Percentiles rank a stretch among this genome's conserved stretches.
Evolutionary conservation across 768 basidiomycete species (phyloP).

Genomic region (Multifurca ochricompacta): DNA sequence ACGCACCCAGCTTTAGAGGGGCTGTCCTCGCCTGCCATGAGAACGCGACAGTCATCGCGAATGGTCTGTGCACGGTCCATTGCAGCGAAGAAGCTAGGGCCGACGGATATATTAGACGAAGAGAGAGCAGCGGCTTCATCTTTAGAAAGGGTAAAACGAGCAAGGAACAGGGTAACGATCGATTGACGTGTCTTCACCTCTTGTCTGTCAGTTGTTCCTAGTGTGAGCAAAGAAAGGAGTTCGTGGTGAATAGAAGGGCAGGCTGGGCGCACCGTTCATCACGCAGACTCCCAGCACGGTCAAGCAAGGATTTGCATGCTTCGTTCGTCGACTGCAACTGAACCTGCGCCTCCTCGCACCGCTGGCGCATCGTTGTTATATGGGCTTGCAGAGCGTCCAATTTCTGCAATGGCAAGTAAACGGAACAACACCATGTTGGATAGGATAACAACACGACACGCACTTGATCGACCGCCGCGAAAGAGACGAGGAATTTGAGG

Average conservation of each 20-base stretch:
- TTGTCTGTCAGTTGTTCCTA: conserved; percentile 37
- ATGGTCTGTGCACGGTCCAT: conserved; percentile 85
- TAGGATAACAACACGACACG: conserved; percentile 28
- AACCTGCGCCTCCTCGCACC: conserved; percentile 77
- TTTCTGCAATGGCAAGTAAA: conserved; percentile 46
- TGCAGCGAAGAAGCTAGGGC: conserved; percentile 66
- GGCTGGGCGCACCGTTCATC: conserved; percentile 57
- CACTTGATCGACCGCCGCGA: conserved; percentile 87
- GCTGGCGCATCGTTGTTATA: conserved; percentile 68
- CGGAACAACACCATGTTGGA: neutral
- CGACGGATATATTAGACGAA: conserved; percentile 72
- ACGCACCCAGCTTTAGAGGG: conserved; percentile 68
- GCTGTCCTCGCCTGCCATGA: conserved; percentile 81
- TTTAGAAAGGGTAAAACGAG: conserved; percentile 75
- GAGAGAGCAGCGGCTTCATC: conserved; percentile 67
- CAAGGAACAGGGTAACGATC: conserved; percentile 72
- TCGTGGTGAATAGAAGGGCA: neutral
- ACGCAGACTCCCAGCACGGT: conserved; percentile 70
- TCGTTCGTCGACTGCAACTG: conserved; percentile 69
- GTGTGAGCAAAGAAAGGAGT: conserved; percentile 2
- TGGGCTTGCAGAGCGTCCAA: conserved; percentile 71
- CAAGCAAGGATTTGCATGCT: conserved; percentile 70
- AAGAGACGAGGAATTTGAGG: conserved; percentile 70
- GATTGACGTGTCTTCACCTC: conserved; percentile 62
- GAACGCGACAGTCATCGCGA: conserved; percentile 72